Conservation (phyloP, 805 yeast species). For the Naumovozyma baii region DNA sequence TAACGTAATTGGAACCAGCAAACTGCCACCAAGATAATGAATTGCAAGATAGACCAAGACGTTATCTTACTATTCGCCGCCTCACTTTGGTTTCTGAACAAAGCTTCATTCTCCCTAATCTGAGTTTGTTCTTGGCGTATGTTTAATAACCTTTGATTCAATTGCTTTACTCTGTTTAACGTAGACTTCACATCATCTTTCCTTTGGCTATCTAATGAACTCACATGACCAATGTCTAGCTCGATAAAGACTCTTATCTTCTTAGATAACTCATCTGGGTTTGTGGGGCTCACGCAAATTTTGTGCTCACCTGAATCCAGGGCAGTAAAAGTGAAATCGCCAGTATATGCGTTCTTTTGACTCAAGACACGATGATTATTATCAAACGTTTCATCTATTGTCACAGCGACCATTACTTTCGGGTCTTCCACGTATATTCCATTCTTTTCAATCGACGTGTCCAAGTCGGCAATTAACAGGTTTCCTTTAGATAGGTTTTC, state of each 20-base stretch:
- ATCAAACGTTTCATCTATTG: conserved; percentile 60
- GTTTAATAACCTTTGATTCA: conserved; percentile 47
- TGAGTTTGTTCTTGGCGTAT: conserved; percentile 57
- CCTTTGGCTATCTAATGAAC: conserved; percentile 52
- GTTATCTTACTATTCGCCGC: conserved; percentile 62
- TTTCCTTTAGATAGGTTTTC: conserved; percentile 72
- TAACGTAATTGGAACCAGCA: conserved; percentile 72
- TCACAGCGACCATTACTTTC: conserved; percentile 42
- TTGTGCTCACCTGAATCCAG: conserved; percentile 77
- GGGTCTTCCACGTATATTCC: conserved; percentile 43
- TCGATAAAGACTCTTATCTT: conserved; percentile 66
- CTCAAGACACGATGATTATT: conserved; percentile 66
- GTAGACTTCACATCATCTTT: conserved; percentile 45
- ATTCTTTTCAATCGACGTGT: conserved; percentile 47
- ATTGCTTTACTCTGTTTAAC: conserved; percentile 44
- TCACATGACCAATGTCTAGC: conserved; percentile 57
- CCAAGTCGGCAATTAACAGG: conserved; percentile 70
- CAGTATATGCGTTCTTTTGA: conserved; percentile 51
- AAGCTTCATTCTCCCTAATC: conserved; percentile 59
- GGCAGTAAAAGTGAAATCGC: conserved; percentile 74
- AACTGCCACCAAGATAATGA: conserved; percentile 54
- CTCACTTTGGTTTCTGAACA: conserved; percentile 72
- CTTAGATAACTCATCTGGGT: conserved; percentile 32
- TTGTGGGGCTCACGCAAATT: conserved; percentile 58
- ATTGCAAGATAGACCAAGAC: conserved; percentile 65